Evolutionary conservation across 352 stramenopile genomes (phyloP), one percentile per base, ranked within the genome.

Genomic region (Globisporangium splendens): DNA sequence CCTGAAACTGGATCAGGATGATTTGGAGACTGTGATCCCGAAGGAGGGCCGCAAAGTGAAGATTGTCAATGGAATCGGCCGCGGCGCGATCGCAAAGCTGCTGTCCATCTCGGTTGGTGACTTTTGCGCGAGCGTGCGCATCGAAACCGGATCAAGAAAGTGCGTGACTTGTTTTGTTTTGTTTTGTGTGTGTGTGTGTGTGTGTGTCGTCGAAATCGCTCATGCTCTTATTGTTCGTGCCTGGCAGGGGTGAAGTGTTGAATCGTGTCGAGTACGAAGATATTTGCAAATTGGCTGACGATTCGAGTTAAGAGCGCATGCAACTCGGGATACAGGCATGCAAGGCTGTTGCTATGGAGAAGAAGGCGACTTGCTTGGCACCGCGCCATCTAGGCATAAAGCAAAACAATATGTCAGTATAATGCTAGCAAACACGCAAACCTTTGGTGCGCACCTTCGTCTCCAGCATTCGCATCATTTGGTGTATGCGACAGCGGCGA

Each of bases 1-100:
- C 15, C 60, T 96, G 57, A 75, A 77, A 15, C 62, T 96, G 17
- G 89, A 96, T 49, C 86, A 96, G 57, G 86, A 97, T 38, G 86
- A 97, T 59, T 63, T 97, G 1, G 89, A 96, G 71, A 97, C 89
- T 1, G 89, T 96, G 20, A 96, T 95, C 57, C 86, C 83, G 3
- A 84, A 88, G 56, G 72, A 73, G 31, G 83, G 80, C 13, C 65
- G 75, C 1, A 75, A 61, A 22, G 80, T 96, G 7, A 88, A 86
- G 63, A 79, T 95, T 61, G 80, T 96, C 7, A 91, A 95, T 43
- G 82, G 83, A 42, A 51, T 75, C 17, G 80, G 83, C 6, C 72
- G 83, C 38, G 84, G 84, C 1, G 60, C 52, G 10, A 65, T 81
- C 18, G 86, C 79, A 0, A 87, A 79, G 58, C 58, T 95, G 28